phyloP scores from a whole-genome alignment of 2,329 filamentous ascomycete species.

The Colletotrichum sp. region DNA sequence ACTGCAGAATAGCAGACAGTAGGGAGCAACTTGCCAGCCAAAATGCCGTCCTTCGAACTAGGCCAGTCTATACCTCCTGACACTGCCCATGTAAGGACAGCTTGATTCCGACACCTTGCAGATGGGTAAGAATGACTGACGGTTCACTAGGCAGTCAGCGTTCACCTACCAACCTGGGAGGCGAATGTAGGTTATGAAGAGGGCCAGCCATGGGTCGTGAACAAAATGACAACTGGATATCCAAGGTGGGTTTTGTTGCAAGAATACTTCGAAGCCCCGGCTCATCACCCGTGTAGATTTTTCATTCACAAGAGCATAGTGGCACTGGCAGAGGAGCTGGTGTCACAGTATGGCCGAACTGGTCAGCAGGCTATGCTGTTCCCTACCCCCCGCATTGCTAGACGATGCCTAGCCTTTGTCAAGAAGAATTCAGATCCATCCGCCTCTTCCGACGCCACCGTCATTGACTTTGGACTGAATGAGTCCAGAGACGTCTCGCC shows the following conservation, averaged over 20 bases:
- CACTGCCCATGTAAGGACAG: constrained; percentile 73
- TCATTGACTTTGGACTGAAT: constrained; percentile 69
- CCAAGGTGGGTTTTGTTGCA: constrained; percentile 63
- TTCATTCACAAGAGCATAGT: constrained; percentile 88
- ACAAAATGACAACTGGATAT: constrained; percentile 88
- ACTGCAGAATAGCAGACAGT: not conserved
- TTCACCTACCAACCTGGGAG: constrained; percentile 92
- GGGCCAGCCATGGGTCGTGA: constrained; percentile 84
- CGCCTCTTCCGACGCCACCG: constrained; percentile 50
- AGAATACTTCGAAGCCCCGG: not conserved
- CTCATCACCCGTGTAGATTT: constrained; percentile 67
- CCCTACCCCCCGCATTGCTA: constrained; percentile 72
- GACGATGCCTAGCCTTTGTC: constrained; percentile 78
- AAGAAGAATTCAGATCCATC: constrained; percentile 59
- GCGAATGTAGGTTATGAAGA: constrained; percentile 95
- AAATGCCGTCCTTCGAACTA: constrained; percentile 56
- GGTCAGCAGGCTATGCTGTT: constrained; percentile 82
- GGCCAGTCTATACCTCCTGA: constrained; percentile 79
- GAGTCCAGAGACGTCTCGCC: constrained; percentile 55
- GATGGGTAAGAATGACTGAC: not conserved
- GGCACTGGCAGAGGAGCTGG: constrained; percentile 72
- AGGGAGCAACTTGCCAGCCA: not conserved
- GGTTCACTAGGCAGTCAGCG: constrained; percentile 79
- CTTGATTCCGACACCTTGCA: not conserved
- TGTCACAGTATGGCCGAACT: constrained; percentile 64